Evolutionary conservation across 2,329 filamentous ascomycete genomes (phyloP), one percentile per base, ranked within the genome.

Genomic region (Pestalotiopsis fici): DNA sequence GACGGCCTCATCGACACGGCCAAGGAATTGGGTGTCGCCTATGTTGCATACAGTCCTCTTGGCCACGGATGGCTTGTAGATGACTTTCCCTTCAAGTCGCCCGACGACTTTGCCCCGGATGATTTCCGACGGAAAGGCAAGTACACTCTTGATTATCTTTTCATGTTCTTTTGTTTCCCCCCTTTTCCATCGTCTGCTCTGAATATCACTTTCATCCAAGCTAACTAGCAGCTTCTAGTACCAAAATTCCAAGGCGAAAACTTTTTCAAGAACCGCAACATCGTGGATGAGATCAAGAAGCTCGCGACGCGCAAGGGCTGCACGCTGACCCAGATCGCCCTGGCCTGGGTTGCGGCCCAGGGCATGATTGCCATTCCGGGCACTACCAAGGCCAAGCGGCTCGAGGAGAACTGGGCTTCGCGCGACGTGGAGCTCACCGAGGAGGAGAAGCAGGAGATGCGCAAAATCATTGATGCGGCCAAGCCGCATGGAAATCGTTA

Each of bases 1-100:
- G 69, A 71, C 31, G 64, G 61, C 1, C 60, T 68, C 27, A 62
- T 68, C n/a, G 56, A 66, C 11, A 64, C 67, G 12, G 60, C 59
- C 23, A 63, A 63, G 60, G 60, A 63, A 35, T 21, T 63, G 60
- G 78, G 74, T 1, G 71, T 84, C 0, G 79, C 83, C 0, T 83
- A 79, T 57, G 79, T 84, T 0, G 83, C 83, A 0, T 85, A 82
- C 63, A 83, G 82, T 27, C 83, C 83, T 0, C 72, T 85, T 0
- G 83, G 82, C 0, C 81, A 84, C 43, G 83, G 83, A 18, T 83
- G 81, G 80, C 78, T 85, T 0, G 81, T 83, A 0, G 82, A 83
- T 62, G 72, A 82, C 69, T 83, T 83, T 60, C 66, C 73, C 3
- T 82, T 75, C 71, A 78, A 82, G 63, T 74, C 75, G 0, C 82